Evolutionary conservation across 768 basidiomycete species (phyloP).

Genomic region (Lyophyllum semitale): DNA sequence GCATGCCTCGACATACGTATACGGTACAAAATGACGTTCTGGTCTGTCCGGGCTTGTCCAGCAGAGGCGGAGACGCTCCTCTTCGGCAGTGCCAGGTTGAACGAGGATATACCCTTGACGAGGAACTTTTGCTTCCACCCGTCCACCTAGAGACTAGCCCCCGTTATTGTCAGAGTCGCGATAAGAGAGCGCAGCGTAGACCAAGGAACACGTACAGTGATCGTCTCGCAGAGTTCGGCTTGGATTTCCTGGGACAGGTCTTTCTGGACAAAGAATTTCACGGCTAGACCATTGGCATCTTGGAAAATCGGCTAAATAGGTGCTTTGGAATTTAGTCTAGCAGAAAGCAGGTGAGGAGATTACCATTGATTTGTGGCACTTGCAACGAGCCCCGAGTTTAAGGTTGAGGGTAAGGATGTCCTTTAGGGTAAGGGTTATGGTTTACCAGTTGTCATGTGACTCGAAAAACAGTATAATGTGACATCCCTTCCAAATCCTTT

Average conservation of each 20-base stretch:
- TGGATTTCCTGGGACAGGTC: conserved; percentile 70
- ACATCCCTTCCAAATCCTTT: too few species aligned
- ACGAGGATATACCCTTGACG: conserved; percentile 75
- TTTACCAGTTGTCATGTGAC: conserved; percentile 24
- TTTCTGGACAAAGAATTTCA: conserved; percentile 87
- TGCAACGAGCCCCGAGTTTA: conserved; percentile 43
- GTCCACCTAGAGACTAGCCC: conserved; percentile 67
- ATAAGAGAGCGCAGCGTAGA: neutral
- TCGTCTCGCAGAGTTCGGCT: conserved; percentile 72
- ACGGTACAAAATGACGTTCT: conserved; percentile 77
- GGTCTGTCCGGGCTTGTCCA: conserved; percentile 73
- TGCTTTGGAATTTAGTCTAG: neutral
- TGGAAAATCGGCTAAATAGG: conserved; percentile 66
- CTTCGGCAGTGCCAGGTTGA: conserved; percentile 68
- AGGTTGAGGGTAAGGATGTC: conserved; percentile 45
- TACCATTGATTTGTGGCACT: conserved; percentile 14
- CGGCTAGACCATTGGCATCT: conserved; percentile 61
- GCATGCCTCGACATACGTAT: conserved; percentile 83
- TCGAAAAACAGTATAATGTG: too few species aligned
- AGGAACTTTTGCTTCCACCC: conserved; percentile 78
- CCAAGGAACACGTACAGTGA: conserved; percentile 49
- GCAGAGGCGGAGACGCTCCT: conserved; percentile 72
- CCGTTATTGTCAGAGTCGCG: conserved; percentile 4
- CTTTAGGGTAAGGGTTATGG: conserved; percentile 44
- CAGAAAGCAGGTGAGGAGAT: neutral